Conservation (phyloP, 495 filamentous ascomycete species). For the Lepraria neglecta region DNA sequence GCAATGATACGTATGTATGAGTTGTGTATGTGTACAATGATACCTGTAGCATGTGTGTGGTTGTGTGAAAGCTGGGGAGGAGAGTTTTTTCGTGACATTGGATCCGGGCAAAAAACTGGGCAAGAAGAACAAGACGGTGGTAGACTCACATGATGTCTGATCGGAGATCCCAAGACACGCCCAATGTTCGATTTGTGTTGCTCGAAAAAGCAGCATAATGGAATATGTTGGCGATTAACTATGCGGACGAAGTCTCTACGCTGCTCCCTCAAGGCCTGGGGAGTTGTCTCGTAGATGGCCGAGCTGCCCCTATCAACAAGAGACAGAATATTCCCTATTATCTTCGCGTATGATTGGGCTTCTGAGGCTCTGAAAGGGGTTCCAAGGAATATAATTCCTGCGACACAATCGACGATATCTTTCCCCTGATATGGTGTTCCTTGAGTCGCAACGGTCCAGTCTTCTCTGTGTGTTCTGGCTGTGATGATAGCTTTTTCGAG, state of each 20-base stretch:
- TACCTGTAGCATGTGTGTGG: not conserved
- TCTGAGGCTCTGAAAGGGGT: constrained; percentile 1
- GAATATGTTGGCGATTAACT: constrained; percentile 1
- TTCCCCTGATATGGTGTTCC: not conserved
- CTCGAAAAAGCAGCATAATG: constrained; percentile 4
- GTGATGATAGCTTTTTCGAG: not conserved
- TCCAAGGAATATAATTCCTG: constrained; percentile 2
- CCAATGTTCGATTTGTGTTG: constrained; percentile 7
- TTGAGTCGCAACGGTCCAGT: constrained; percentile 1
- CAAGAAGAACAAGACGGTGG: not conserved
- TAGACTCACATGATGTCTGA: not conserved
- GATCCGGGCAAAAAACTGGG: not conserved
- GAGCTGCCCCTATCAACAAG: not conserved
- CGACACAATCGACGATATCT: not conserved
- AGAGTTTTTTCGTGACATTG: not conserved
- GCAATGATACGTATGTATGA: no score
- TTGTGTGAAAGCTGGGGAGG: no score
- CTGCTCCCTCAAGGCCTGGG: not conserved
- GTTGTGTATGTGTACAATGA: no score
- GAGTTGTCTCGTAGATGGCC: constrained; percentile 1
- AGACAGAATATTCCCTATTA: not conserved
- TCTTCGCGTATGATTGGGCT: not conserved
- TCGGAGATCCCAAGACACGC: not conserved
- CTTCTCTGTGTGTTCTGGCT: constrained; percentile 6
- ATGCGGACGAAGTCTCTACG: constrained; percentile 4